Percentiles rank a stretch among this genome's conserved stretches.
Evolutionary conservation across 169 alveolate species (phyloP).

Genomic region (Plasmodium malariae): DNA sequence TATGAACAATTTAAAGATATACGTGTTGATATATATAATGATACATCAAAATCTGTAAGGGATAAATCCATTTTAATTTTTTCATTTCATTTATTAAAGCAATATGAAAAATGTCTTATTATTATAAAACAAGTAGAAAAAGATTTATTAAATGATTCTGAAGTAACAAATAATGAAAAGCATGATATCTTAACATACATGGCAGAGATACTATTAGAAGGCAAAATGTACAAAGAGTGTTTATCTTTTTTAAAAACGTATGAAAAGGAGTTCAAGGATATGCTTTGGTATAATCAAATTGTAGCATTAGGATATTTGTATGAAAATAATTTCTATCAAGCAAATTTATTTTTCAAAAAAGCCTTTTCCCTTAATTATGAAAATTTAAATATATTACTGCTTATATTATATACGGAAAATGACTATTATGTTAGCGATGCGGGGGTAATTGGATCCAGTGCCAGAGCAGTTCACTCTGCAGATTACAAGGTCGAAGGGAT

Average conservation of each 20-base stretch:
- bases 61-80: conserved; percentile 70
- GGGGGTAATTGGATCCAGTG: background rate
- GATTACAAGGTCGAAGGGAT: background rate
- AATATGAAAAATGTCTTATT: conserved; percentile 50
- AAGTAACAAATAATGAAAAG: conserved; percentile 16
- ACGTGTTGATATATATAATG: conserved; percentile 54
- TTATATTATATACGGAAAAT: conserved; percentile 52
- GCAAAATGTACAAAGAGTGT: conserved; percentile 57
- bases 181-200: conserved; percentile 45
- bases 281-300: conserved; percentile 60
- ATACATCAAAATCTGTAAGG: conserved; percentile 19
- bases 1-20: conserved; percentile 69
- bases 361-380: conserved; percentile 65
- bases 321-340: conserved; percentile 22
- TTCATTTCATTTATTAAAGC: conserved; percentile 30
- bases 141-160: conserved; percentile 29
- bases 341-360: conserved; percentile 51
- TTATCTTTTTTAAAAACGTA: conserved; percentile 8
- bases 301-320: conserved; percentile 37
- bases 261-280: conserved; percentile 11
- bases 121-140: conserved; percentile 55
- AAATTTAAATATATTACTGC: conserved; percentile 28
- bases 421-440: background rate
- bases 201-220: conserved; percentile 63
- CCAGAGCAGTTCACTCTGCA: too few relatives aligned